Conservation (phyloP, 306 rosid genomes). For the Lithocarpus polystachyus region DNA sequence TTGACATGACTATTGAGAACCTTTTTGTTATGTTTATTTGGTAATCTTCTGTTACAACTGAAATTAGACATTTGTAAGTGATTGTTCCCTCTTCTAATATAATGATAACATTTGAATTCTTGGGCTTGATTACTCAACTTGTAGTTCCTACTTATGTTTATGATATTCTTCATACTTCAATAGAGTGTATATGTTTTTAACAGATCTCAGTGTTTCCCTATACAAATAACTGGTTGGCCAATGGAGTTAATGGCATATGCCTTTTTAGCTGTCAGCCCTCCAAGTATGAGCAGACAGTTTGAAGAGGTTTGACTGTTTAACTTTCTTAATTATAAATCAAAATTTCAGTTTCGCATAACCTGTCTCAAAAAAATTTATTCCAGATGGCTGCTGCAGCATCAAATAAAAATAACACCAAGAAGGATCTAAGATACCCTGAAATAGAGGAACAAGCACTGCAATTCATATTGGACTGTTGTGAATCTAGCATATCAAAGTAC, state of each 20-base stretch:
- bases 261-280: slow-evolving; percentile 81
- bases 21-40: neutral
- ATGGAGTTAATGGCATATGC: slow-evolving; percentile 90
- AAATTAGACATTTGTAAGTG: neutral
- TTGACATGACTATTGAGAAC: neutral
- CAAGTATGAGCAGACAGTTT: slow-evolving; percentile 73
- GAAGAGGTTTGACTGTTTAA: slow-evolving; percentile 58
- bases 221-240: slow-evolving; percentile 93
- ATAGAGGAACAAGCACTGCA: slow-evolving; percentile 89
- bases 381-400: slow-evolving; percentile 95
- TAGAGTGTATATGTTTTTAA: slow-evolving; percentile 9
- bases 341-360: slow-evolving; percentile 8
- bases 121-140: neutral
- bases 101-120: neutral
- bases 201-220: slow-evolving; percentile 87
- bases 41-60: neutral
- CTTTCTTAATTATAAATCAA: slow-evolving; percentile 2
- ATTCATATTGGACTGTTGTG: slow-evolving; percentile 78
- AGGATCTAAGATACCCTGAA: slow-evolving; percentile 70
- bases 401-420: slow-evolving; percentile 51
- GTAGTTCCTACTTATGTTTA: neutral
- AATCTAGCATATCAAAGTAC: slow-evolving; percentile 85
- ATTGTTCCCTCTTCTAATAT: neutral
- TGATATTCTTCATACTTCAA: slow-evolving; percentile 1
- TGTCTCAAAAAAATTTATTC: slow-evolving; percentile 18